These are phyloP conservation scores for Lablab purpureus DNA, from an alignment of 306 rosid species.

Conservation along the genomic window DNA sequence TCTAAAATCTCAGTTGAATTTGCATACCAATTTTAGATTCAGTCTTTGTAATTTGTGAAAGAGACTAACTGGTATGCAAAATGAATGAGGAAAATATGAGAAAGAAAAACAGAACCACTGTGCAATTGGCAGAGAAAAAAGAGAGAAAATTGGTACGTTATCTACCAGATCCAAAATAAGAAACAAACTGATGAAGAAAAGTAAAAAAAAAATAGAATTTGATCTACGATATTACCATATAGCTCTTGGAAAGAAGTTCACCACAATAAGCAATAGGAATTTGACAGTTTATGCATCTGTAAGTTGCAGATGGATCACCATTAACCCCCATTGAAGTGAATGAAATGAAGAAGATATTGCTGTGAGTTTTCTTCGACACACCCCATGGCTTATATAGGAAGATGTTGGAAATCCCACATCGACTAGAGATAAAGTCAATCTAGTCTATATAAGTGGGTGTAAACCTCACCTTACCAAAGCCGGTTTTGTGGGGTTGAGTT, in stretches of 20 bases:
- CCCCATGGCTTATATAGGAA: not conserved
- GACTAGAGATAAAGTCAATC: no score
- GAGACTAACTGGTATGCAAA: no score
- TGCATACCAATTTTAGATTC: no score
- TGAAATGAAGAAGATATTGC: not conserved
- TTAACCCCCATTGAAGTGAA: constrained; percentile 20
- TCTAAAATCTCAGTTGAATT: no score
- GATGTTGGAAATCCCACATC: no score
- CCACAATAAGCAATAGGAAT: constrained; percentile 42
- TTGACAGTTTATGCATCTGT: constrained; percentile 48
- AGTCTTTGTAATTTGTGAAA: no score
- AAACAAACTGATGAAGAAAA: not conserved
- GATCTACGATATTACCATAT: not conserved
- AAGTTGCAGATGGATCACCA: constrained; percentile 28
- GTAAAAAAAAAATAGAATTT: not conserved
- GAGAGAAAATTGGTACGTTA: not conserved
- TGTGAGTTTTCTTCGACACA: not conserved
- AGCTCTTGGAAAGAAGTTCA: constrained; percentile 44
- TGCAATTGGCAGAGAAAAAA: not conserved
- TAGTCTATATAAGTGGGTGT: no score
- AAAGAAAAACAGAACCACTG: not conserved
- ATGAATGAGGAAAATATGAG: not conserved
- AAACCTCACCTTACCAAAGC: no score
- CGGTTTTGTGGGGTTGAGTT: no score
- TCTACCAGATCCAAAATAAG: no score